A percentile compares a stretch with the other conserved stretches of the same genome.
Conservation (phyloP, 345 rosid species). For the Salix arbutifolia region DNA sequence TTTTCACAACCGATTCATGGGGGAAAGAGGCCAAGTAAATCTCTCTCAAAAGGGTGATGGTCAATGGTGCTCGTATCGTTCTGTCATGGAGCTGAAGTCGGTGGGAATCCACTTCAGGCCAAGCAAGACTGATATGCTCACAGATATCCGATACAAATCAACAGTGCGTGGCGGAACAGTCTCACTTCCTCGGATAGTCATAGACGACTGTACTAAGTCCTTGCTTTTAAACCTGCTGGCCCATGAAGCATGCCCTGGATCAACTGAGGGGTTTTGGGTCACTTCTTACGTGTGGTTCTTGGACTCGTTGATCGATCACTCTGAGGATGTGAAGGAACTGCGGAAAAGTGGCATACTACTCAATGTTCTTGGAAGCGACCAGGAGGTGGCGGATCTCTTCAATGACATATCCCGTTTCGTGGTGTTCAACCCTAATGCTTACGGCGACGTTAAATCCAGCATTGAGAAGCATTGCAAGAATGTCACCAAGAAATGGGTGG, state of each 20-base stretch:
- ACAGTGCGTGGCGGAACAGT: background rate
- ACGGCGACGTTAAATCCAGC: background rate
- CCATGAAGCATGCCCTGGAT: slow-evolving; percentile 15
- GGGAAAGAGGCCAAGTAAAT: too few relatives aligned
- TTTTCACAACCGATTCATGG: background rate
- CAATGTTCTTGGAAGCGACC: slow-evolving; percentile 14
- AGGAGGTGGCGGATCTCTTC: slow-evolving; percentile 11
- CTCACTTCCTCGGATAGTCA: slow-evolving; percentile 10
- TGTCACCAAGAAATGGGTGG: background rate
- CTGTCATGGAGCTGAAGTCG: background rate
- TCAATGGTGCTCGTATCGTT: background rate
- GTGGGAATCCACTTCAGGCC: background rate
- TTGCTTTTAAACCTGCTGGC: slow-evolving; percentile 24
- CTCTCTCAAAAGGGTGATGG: too few relatives aligned
- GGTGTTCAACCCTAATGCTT: background rate
- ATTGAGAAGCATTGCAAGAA: slow-evolving; percentile 3
- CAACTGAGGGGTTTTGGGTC: background rate
- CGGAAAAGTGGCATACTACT: slow-evolving; percentile 3
- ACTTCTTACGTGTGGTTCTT: slow-evolving; percentile 14
- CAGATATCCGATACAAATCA: background rate
- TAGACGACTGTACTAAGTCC: slow-evolving; percentile 13
- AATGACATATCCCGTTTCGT: slow-evolving; percentile 7
- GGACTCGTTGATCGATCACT: slow-evolving; percentile 15
- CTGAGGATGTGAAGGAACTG: slow-evolving; percentile 17
- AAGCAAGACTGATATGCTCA: background rate